These are phyloP conservation scores for Penicillium goetzii DNA, from an alignment of 495 filamentous ascomycete genomes.

Conservation along the genomic window DNA sequence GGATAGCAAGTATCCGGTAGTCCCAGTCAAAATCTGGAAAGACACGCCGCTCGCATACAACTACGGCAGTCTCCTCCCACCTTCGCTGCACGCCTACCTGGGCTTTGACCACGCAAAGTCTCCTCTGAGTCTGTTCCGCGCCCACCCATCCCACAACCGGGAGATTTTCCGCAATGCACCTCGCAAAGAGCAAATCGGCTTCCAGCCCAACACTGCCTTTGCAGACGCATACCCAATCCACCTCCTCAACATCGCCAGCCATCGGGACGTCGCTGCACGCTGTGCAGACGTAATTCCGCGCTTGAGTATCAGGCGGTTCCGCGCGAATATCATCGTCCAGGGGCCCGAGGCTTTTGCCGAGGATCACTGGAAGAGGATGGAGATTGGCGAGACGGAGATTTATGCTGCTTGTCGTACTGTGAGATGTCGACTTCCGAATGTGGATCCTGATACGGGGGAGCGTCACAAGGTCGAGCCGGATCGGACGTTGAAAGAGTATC, in stretches of 20 bases:
- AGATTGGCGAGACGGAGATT: constrained; percentile 50
- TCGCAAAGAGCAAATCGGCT: constrained; percentile 65
- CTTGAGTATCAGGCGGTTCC: constrained; percentile 72
- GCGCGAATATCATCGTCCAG: constrained; percentile 79
- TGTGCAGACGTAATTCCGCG: constrained; percentile 60
- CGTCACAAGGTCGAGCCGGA: constrained; percentile 75
- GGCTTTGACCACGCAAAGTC: constrained; percentile 42
- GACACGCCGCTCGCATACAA: constrained; percentile 59
- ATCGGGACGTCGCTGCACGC: constrained; percentile 60
- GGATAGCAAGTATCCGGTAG: constrained; percentile 58
- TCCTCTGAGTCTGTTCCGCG: constrained; percentile 69
- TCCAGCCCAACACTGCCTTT: constrained; percentile 78
- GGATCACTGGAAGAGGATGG: constrained; percentile 77
- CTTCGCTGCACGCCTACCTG: constrained; percentile 61
- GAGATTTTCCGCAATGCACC: constrained; percentile 80
- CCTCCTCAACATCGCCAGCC: constrained; percentile 72
- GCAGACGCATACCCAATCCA: constrained; percentile 90
- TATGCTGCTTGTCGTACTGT: constrained; percentile 73
- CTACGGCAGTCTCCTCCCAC: constrained; percentile 53
- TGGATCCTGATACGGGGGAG: constrained; percentile 72
- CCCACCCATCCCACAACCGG: constrained; percentile 62
- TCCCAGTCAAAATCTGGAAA: constrained; percentile 78
- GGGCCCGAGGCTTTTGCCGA: constrained; percentile 69
- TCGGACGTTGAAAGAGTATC: constrained; percentile 66
- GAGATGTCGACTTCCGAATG: constrained; percentile 83